phyloP scores from a whole-genome alignment of 2,329 filamentous ascomycete species.

The Epichloe gansuensis region DNA sequence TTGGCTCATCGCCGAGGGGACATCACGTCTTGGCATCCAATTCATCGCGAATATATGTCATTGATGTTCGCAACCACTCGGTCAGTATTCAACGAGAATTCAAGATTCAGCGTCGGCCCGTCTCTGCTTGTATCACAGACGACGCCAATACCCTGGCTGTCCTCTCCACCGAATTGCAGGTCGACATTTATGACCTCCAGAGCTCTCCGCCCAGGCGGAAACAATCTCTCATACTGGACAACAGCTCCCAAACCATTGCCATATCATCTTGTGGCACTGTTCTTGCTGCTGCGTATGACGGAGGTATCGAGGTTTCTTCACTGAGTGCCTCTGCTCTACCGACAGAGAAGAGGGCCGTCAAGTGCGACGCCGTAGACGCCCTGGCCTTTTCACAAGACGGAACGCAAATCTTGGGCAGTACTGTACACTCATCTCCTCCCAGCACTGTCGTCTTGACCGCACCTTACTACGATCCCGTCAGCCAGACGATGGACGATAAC shows the following conservation, averaged over 20 bases:
- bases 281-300: constrained; percentile 72
- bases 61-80: constrained; percentile 51
- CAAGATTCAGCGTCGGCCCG: constrained; percentile 64
- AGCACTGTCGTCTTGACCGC: constrained; percentile 68
- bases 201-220: constrained; percentile 53
- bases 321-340: constrained; percentile 50
- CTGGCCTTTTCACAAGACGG: constrained; percentile 68
- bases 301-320: constrained; percentile 79
- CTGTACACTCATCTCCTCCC: constrained; percentile 48
- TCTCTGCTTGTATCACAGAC: constrained; percentile 67
- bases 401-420: constrained; percentile 67
- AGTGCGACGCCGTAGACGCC: constrained; percentile 64
- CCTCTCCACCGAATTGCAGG: constrained; percentile 68
- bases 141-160: constrained; percentile 67
- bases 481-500: constrained; percentile 51
- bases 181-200: constrained; percentile 71
- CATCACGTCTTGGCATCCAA: constrained; percentile 69
- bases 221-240: constrained; percentile 66
- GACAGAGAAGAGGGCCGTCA: constrained; percentile 62
- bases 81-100: constrained; percentile 62
- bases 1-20: constrained; percentile 64
- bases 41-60: constrained; percentile 70
- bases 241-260: constrained; percentile 65
- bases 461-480: constrained; percentile 65
- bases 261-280: constrained; percentile 73